A percentile compares a stretch with the other conserved stretches of the same genome.
phyloP scores from a whole-genome alignment of 2,329 filamentous ascomycete species.

The Exophiala calicioides region DNA sequence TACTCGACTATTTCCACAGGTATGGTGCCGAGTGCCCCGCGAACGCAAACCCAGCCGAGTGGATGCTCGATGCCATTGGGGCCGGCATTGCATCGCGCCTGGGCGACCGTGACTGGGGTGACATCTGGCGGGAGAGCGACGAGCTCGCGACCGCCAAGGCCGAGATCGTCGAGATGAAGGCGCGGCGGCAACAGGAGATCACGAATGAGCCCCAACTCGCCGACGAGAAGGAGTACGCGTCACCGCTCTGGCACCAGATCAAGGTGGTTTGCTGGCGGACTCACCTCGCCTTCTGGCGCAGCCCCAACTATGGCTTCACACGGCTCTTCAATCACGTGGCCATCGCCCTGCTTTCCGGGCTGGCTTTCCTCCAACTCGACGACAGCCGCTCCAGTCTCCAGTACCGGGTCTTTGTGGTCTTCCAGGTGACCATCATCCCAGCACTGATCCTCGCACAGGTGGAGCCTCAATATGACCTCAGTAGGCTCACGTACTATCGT shows the following conservation, averaged over 20 bases:
- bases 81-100: slow-evolving; percentile 72
- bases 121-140: slow-evolving; percentile 73
- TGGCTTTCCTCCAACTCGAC: slow-evolving; percentile 77
- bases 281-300: slow-evolving; percentile 79
- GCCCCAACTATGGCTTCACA: slow-evolving; percentile 86
- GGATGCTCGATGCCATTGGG: slow-evolving; percentile 63
- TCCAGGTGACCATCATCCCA: slow-evolving; percentile 80
- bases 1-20: slow-evolving; percentile 64
- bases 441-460: slow-evolving; percentile 81
- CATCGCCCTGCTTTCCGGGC: slow-evolving; percentile 74
- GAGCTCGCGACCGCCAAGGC: slow-evolving; percentile 68
- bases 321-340: slow-evolving; percentile 80
- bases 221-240: slow-evolving; percentile 78
- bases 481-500: slow-evolving; percentile 79
- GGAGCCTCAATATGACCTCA: slow-evolving; percentile 79
- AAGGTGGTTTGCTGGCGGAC: slow-evolving; percentile 71
- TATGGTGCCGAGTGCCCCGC: slow-evolving; percentile 57
- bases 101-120: slow-evolving; percentile 75
- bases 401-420: slow-evolving; percentile 85
- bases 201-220: slow-evolving; percentile 43
- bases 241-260: slow-evolving; percentile 76
- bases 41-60: slow-evolving; percentile 56
- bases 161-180: slow-evolving; percentile 67
- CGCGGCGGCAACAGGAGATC: slow-evolving; percentile 55
- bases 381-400: slow-evolving; percentile 75